Conservation (phyloP, 2,329 filamentous ascomycete species). For the Chaetomium olivaceum region DNA sequence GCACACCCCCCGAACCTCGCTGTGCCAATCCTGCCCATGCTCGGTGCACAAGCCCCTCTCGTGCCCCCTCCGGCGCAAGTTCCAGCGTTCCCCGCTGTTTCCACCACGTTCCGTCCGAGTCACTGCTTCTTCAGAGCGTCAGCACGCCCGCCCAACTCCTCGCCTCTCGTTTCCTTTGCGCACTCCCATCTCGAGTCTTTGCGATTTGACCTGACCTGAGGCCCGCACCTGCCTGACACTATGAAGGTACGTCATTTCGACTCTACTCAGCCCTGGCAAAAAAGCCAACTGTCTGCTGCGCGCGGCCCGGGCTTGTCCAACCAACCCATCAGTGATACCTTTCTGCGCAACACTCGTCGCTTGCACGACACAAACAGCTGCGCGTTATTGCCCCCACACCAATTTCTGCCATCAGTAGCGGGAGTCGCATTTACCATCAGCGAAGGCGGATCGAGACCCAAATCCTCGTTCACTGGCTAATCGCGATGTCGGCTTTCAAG, state of each 20-base stretch:
- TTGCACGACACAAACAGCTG: constrained; percentile 5
- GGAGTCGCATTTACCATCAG: background rate
- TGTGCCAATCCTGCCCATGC: background rate
- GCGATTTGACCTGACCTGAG: constrained; percentile 11
- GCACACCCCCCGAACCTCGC: no score
- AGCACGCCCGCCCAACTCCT: background rate
- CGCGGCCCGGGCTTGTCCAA: constrained; percentile 12
- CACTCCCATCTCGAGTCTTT: constrained; percentile 13
- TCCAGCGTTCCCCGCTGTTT: background rate
- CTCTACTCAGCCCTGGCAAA: constrained; percentile 13
- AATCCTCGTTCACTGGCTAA: constrained; percentile 38
- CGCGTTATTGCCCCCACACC: constrained; percentile 2
- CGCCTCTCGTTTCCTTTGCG: constrained; percentile 5
- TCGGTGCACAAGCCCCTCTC: background rate
- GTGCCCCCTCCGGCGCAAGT: background rate
- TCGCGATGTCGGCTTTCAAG: constrained; percentile 53
- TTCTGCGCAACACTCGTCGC: constrained; percentile 6
- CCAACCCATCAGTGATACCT: constrained; percentile 1
- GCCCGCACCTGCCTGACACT: constrained; percentile 26
- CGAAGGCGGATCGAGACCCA: background rate
- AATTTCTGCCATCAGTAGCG: background rate
- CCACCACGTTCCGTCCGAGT: background rate
- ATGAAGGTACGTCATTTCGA: constrained; percentile 36
- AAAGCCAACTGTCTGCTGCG: constrained; percentile 8
- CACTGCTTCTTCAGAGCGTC: background rate